Evolutionary conservation across 2,329 filamentous ascomycete species (phyloP), one percentile per base, ranked within the genome.

Genomic region (Colletotrichum tanaceti): DNA sequence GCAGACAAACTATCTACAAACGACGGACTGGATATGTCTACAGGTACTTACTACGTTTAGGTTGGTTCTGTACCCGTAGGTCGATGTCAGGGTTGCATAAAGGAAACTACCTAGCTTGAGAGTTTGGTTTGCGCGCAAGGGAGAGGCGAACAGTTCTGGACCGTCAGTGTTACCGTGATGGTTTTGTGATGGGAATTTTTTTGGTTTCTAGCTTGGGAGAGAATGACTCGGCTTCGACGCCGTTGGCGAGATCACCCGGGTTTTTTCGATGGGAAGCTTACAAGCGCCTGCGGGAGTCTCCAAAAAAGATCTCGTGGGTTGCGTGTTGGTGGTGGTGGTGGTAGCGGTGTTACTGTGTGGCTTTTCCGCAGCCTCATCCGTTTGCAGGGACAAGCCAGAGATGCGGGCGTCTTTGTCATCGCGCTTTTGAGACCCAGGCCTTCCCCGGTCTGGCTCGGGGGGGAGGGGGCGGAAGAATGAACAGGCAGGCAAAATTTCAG

Each of bases 281-380:
- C 11, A 13, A 13, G 18, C 57, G 54, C 22, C 22, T 50, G 50
- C 13, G n/a, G 6, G 41, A 35, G 35, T 18, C 18, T 55, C n/a
- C 44, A 32, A 18, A 20, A 61, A 2, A 28, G 5, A 46, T 58
- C 64, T 67, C 41, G 58, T 52, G 52, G 46, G 39, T 38, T 47
- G 39, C n/a, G 7, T 28, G 28, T 28, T 28, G 28, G 28, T 28
- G 28, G 28, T 28, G 28, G n/a, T n/a, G n/a, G n/a, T n/a, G n/a
- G n/a, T n/a, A n/a, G n/a, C n/a, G n/a, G n/a, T n/a, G n/a, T n/a
- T n/a, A n/a, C 7, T 28, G 28, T 50, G 6, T 35, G 18, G 41
- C 55, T 32, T 58, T 44, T 50, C 44, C 61, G 62, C n/a, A n/a
- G 49, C 62, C 52, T 65, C 61, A 44, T 57, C 65, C 65, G 65